Percentiles rank a stretch among this genome's conserved stretches.
phyloP scores from a whole-genome alignment of 2,329 filamentous ascomycete genomes.

The Ophiosphaerella narmari region DNA sequence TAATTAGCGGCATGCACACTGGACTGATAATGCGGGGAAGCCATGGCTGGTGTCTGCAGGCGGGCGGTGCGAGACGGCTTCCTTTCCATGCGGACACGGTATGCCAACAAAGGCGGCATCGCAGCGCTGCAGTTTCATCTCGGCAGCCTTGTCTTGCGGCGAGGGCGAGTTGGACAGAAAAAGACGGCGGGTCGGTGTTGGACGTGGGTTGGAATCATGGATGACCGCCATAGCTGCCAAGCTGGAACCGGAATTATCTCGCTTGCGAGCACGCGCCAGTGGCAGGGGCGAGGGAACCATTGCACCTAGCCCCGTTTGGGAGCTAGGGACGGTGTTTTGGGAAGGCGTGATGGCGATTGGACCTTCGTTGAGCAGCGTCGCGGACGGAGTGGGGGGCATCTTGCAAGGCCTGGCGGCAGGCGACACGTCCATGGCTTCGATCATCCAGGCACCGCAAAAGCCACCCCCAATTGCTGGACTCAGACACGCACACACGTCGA shows the following conservation, averaged over 20 bases:
- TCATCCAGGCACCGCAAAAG: constrained; percentile 27
- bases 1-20: not conserved
- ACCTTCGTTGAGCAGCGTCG: constrained; percentile 19
- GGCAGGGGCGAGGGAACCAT: constrained; percentile 21
- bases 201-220: too few relatives aligned
- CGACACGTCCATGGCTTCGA: constrained; percentile 19
- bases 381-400: constrained; percentile 15
- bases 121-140: not conserved
- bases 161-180: not conserved
- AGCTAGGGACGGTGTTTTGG: constrained; percentile 29
- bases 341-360: constrained; percentile 27
- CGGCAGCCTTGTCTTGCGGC: constrained; percentile 3
- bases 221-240: too few relatives aligned
- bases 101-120: not conserved
- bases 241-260: too few relatives aligned
- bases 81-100: not conserved
- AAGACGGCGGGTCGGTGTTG: too few relatives aligned
- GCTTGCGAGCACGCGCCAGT: not conserved
- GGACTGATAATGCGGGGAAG: constrained; percentile 39
- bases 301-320: constrained; percentile 4
- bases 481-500: not conserved
- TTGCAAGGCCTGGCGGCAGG: constrained; percentile 24
- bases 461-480: not conserved
- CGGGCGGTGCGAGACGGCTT: not conserved
- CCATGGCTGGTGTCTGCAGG: constrained; percentile 13